Conservation (phyloP, 768 basidiomycete species). For the Hygrophoropsis aurantiaca region DNA sequence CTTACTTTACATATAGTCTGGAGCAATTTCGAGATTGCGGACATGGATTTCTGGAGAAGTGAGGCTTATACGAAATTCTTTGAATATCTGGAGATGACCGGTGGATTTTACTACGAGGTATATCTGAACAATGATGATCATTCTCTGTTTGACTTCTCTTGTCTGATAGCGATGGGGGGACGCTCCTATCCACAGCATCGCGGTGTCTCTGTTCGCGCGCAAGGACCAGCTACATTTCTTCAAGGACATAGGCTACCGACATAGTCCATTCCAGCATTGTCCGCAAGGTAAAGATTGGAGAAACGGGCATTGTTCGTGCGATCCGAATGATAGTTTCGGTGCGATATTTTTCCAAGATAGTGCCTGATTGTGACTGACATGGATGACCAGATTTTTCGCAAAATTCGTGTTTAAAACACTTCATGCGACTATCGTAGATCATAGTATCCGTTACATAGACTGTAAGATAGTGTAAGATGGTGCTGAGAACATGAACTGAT, state of each 20-base stretch:
- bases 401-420: slow-evolving; percentile 29
- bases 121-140: neutral
- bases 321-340: slow-evolving; percentile 74
- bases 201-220: slow-evolving; percentile 82
- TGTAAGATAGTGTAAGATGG: too few species aligned
- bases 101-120: slow-evolving; percentile 91
- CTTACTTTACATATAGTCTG: slow-evolving; percentile 45
- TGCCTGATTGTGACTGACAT: neutral
- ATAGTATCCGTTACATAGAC: too few species aligned
- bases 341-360: slow-evolving; percentile 18
- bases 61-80: slow-evolving; percentile 85
- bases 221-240: slow-evolving; percentile 95
- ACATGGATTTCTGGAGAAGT: slow-evolving; percentile 80
- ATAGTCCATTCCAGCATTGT: slow-evolving; percentile 94
- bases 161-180: slow-evolving; percentile 81
- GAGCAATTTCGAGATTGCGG: slow-evolving; percentile 92
- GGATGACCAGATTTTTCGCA: slow-evolving; percentile 19
- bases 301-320: slow-evolving; percentile 86
- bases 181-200: slow-evolving; percentile 90
- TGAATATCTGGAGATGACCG: slow-evolving; percentile 72
- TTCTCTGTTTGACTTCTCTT: slow-evolving; percentile 5
- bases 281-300: slow-evolving; percentile 73
- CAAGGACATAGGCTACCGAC: slow-evolving; percentile 89
- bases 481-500: too few species aligned
- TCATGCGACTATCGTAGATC: slow-evolving; percentile 25